phyloP scores from a whole-genome alignment of 805 yeast genomes.

The Ogataea sp. region DNA sequence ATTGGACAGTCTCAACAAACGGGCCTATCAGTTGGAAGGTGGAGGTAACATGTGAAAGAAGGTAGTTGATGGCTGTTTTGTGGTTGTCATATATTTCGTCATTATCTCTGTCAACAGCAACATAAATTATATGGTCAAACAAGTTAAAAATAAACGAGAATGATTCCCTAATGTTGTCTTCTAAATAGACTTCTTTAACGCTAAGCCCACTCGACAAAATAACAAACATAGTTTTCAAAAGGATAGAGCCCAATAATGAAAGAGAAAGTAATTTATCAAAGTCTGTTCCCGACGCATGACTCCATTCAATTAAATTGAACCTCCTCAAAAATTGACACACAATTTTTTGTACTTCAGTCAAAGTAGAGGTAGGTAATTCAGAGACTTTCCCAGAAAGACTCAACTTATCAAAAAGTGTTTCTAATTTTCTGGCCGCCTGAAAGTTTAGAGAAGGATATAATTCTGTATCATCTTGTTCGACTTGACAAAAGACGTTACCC shows the following conservation, averaged over 20 bases:
- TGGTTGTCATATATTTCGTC: neutral
- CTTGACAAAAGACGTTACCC: no score
- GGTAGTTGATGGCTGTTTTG: no score
- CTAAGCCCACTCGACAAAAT: slow-evolving; percentile 31
- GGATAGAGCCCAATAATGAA: neutral
- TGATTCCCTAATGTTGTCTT: slow-evolving; percentile 32
- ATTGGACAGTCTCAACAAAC: slow-evolving; percentile 7
- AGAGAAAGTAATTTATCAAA: no score
- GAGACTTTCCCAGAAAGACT: neutral
- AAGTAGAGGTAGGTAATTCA: no score
- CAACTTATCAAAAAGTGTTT: no score
- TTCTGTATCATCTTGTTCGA: no score
- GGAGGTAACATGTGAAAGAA: no score
- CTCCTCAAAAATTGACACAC: no score
- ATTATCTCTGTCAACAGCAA: neutral
- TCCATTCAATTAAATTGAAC: no score
- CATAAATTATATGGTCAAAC: slow-evolving; percentile 5
- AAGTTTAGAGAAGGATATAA: neutral
- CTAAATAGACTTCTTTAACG: slow-evolving; percentile 39
- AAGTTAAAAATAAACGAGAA: slow-evolving; percentile 29
- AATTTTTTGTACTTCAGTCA: no score
- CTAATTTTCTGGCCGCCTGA: neutral
- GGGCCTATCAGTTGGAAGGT: slow-evolving; percentile 8
- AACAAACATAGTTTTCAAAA: slow-evolving; percentile 25
- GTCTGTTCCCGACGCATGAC: no score